Conservation (phyloP, 2,329 filamentous ascomycete species). For the Hypoxylon sp. region DNA sequence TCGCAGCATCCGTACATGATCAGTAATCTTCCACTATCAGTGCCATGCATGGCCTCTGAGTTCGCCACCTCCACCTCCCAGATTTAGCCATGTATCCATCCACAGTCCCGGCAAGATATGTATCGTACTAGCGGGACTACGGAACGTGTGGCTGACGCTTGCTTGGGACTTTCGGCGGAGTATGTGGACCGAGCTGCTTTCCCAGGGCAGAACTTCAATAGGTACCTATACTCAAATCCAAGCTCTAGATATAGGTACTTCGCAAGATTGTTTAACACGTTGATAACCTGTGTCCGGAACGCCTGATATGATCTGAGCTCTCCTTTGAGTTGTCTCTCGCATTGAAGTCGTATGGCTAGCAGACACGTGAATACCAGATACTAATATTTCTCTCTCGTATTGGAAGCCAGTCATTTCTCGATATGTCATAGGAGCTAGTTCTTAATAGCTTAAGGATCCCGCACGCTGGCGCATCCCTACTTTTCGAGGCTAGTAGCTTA, state of each 20-base stretch:
- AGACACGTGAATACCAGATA: conserved; percentile 23
- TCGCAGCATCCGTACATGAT: background rate
- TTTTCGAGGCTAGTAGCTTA: conserved; percentile 27
- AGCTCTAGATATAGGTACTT: conserved; percentile 31
- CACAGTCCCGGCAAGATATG: no score
- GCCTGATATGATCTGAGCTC: conserved; percentile 23
- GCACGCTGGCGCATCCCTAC: conserved; percentile 24
- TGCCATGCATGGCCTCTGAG: conserved; percentile 1
- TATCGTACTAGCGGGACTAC: conserved; percentile 2
- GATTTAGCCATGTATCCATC: background rate
- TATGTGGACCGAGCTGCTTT: no score
- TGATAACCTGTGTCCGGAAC: conserved; percentile 20
- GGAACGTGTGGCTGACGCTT: conserved; percentile 6
- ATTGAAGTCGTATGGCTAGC: conserved; percentile 10
- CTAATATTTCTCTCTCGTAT: conserved; percentile 32
- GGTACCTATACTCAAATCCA: background rate
- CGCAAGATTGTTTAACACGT: conserved; percentile 23
- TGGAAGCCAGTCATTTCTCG: conserved; percentile 22
- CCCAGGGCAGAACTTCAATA: no score
- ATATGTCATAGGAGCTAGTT: conserved; percentile 24
- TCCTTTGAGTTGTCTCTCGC: conserved; percentile 20
- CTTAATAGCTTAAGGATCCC: conserved; percentile 27
- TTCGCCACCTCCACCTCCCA: conserved; percentile 12
- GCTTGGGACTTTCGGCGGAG: background rate
- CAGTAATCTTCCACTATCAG: background rate